phyloP scores from a whole-genome alignment of 2,329 filamentous ascomycete genomes.

The Leptodontidium sp. region DNA sequence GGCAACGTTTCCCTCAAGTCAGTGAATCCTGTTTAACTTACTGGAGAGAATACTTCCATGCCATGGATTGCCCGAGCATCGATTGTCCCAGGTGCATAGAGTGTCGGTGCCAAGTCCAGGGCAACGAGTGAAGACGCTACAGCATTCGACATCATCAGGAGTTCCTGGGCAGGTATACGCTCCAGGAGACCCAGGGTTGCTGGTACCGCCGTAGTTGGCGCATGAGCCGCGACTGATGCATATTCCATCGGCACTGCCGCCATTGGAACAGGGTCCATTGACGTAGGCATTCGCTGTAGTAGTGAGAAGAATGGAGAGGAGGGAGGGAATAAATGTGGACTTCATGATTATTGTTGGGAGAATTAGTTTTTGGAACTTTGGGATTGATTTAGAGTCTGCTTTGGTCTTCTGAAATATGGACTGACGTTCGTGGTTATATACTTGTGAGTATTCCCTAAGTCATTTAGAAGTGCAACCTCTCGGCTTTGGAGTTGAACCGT shows the following conservation, averaged over 20 bases:
- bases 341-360: background rate
- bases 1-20: too few species aligned
- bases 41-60: background rate
- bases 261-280: conserved; percentile 4
- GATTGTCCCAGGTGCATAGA: conserved; percentile 2
- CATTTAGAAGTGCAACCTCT: background rate
- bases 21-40: background rate
- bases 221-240: conserved; percentile 4
- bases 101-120: conserved; percentile 1
- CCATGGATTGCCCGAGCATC: conserved; percentile 3
- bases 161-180: conserved; percentile 5
- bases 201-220: conserved; percentile 5
- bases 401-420: too few species aligned
- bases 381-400: too few species aligned
- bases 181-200: background rate
- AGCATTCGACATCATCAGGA: conserved; percentile 6
- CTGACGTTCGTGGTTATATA: background rate
- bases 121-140: conserved; percentile 2
- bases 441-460: background rate
- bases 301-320: background rate
- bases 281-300: background rate
- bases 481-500: background rate
- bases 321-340: background rate
- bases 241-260: conserved; percentile 5
- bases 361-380: too few species aligned